Base-by-base conservation (phyloP, 768 basidiomycete genomes). In the Russula foetens region DNA sequence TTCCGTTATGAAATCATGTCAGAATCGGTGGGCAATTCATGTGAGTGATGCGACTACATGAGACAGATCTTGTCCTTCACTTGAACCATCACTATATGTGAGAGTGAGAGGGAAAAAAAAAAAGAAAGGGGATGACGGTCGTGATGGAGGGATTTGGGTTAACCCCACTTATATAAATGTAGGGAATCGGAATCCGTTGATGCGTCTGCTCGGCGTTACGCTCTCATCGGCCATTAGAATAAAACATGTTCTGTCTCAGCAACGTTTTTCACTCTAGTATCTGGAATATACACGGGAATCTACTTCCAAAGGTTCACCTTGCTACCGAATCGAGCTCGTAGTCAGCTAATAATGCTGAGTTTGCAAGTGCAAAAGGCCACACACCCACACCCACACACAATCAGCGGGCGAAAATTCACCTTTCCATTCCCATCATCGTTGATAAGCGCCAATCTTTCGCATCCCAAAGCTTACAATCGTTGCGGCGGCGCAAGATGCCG, bases 61-160 rank as follows among this genome's bases (percentile, higher is more conserved):
- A 94, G 79, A 73, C 92, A 94, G 73, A 95, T 88, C 77, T 92
- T 94, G 79, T 92, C 84, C 75, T 88, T 88, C 53, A 87, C 81
- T 69, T 82, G 65, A 49, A 76, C 76, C 78, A 79, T 79, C 9
- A 12, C 35, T 35, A 35, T 35, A 11, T 6, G 35, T 7, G 35
- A 35, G 35, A 12, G n/a, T 35, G 49, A 12, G 53, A 33, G 14
- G 19, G 39, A 47, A 5, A 24, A 23, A 26, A 17, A 53, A 17
- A 33, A 19, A 31, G 52, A 21, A 26, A 44, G 15, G 49, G 11
- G 49, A 56, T 48, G n/a, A 45, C 41, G 51, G 21, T 41, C 12
- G n/a, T 24, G 23, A 21, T 31, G 46, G 7, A n/a, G 21, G 46
- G 7, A n/a, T 11, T 51, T 46, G 24, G 21, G 31, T 4, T 33